Evolutionary conservation across 257 asterid genomes (phyloP), one percentile per base, ranked within the genome.

Genomic region (Lavandula angustifolia): DNA sequence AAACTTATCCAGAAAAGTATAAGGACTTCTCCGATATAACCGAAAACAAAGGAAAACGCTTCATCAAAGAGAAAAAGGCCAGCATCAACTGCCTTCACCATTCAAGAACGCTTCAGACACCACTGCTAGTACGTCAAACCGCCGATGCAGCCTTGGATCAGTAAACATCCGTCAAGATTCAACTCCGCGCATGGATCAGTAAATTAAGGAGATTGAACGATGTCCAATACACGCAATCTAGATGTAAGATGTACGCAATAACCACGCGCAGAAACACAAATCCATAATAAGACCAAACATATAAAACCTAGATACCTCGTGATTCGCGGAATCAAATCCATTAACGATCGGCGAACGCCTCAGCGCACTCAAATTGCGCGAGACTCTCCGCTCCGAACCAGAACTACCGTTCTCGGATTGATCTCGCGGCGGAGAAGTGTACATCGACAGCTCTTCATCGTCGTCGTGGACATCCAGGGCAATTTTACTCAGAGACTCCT

Each of bases 391-490:
- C 74, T 84, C 86, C 47, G 82, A 68, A 53, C 65, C 72, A 3
- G 89, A 82, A 78, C 75, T 68, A 16, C 51, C 75, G 50, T 75
- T 79, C 0, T 67, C 81, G 4, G 62, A 74, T 44, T 82, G 84
- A 75, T 77, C 87, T 60, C 81, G 82, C 34, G 75, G 78, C 12
- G 76, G 81, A 6, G 94, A 75, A 75, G 73, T 78, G 56, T 81
- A 69, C 11, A 77, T 66, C 60, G 92, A 72, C 18, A 81, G 82
- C 79, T 76, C 88, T 22, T 80, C 92, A 47, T 87, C 90, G 4
- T 85, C 90, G 10, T 85, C 89, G 72, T 90, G 95, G 18, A 94
- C 95, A 57, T 84, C 99, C 27, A 83, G 85, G 40, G 95, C 92
- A 62, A 94, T 90, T 76, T 89, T 86, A 74, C 85, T 86, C 84